Evolutionary conservation across 2,329 filamentous ascomycete genomes (phyloP).

Genomic region (Colletotrichum lindemuthianum): DNA sequence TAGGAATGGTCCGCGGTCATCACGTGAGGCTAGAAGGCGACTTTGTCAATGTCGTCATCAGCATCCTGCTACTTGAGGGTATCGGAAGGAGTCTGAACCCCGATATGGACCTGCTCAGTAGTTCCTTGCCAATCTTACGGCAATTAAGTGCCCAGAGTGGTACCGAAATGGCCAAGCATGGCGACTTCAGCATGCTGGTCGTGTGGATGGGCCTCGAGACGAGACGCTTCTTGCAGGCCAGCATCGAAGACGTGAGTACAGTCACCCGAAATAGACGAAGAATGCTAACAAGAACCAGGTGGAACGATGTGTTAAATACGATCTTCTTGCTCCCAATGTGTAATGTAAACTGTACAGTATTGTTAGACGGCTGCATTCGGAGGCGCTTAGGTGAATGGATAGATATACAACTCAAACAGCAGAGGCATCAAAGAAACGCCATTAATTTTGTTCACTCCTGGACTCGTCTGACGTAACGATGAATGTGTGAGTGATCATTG

Average conservation of each 20-base stretch:
- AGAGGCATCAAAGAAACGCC: slow-evolving; percentile 23
- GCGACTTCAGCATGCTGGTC: slow-evolving; percentile 86
- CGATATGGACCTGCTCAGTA: slow-evolving; percentile 84
- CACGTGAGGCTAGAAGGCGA: slow-evolving; percentile 96
- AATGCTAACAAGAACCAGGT: slow-evolving; percentile 60
- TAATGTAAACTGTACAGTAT: slow-evolving; percentile 50
- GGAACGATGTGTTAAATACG: slow-evolving; percentile 90
- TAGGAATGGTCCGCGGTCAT: slow-evolving; percentile 90
- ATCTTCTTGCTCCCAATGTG: slow-evolving; percentile 87
- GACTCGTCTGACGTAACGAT: no score
- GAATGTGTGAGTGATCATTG: background rate
- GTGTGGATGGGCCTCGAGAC: slow-evolving; percentile 94
- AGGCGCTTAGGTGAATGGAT: slow-evolving; percentile 15
- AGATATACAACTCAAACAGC: slow-evolving; percentile 23
- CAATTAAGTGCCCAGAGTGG: slow-evolving; percentile 85
- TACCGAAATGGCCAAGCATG: slow-evolving; percentile 73
- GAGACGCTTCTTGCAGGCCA: slow-evolving; percentile 87
- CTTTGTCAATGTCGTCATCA: slow-evolving; percentile 98
- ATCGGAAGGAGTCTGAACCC: slow-evolving; percentile 91
- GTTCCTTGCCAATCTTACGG: slow-evolving; percentile 88
- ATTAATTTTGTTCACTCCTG: background rate
- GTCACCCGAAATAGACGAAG: slow-evolving; percentile 14
- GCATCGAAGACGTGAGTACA: slow-evolving; percentile 80
- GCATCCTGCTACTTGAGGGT: slow-evolving; percentile 90
- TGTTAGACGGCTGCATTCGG: slow-evolving; percentile 26